phyloP scores from a whole-genome alignment of 2,329 filamentous ascomycete genomes.

The Sarocladium brachiariae region DNA sequence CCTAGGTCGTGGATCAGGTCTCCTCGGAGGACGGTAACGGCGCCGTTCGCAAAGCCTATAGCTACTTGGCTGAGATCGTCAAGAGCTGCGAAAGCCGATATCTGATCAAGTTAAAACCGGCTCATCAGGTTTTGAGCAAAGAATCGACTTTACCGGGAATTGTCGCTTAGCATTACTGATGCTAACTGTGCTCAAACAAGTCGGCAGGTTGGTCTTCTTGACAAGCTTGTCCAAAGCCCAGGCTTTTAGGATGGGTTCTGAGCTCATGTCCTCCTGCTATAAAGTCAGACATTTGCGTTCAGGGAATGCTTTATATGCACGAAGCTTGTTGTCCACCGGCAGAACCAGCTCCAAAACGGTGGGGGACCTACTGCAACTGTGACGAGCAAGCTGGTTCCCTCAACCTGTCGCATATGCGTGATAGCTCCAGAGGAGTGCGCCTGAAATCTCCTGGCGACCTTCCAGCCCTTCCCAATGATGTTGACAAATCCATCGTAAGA shows the following conservation, averaged over 20 bases:
- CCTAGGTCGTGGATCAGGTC: constrained; percentile 94
- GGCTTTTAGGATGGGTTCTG: constrained; percentile 87
- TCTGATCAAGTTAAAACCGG: constrained; percentile 33
- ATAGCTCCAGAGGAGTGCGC: constrained; percentile 76
- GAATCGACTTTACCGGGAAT: constrained; percentile 62
- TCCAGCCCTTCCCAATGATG: constrained; percentile 82
- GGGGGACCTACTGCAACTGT: constrained; percentile 55
- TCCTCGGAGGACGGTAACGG: constrained; percentile 86
- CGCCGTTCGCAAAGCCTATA: constrained; percentile 91
- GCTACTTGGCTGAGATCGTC: constrained; percentile 89
- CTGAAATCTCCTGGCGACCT: constrained; percentile 77
- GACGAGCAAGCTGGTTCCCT: constrained; percentile 77
- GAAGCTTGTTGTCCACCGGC: too few relatives aligned
- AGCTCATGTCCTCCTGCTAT: constrained; percentile 70
- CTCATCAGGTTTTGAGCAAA: accelerated
- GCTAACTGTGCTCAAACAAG: constrained; percentile 76
- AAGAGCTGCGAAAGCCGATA: constrained; percentile 82
- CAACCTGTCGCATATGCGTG: constrained; percentile 87
- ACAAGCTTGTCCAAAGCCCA: constrained; percentile 93
- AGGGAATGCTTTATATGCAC: too few relatives aligned
- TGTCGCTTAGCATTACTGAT: constrained; percentile 88
- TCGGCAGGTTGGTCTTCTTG: constrained; percentile 86
- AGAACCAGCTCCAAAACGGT: too few relatives aligned
- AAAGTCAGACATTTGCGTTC: too few relatives aligned
- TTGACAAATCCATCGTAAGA: constrained; percentile 79